A percentile compares a stretch with the other conserved stretches of the same genome.
phyloP scores from a whole-genome alignment of 208 protist genomes.

The Acanthamoeba healyi region DNA sequence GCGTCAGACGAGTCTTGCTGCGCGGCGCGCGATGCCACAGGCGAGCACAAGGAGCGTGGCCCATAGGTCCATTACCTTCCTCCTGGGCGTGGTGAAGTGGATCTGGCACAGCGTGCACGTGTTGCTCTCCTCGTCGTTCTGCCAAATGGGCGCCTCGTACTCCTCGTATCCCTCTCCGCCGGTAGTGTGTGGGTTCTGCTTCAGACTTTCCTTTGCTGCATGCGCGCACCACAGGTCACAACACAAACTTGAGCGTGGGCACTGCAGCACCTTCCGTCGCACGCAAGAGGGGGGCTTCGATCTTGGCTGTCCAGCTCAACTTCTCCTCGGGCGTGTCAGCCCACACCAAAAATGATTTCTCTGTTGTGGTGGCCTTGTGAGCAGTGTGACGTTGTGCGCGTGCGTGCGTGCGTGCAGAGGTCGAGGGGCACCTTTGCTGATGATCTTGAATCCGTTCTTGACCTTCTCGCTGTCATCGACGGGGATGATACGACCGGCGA shows the following conservation, averaged over 20 bases:
- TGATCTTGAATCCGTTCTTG: conserved; percentile 67
- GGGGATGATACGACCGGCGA: conserved; percentile 31
- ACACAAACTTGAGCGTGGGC: background rate
- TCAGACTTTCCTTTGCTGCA: conserved; percentile 58
- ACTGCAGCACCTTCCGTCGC: no score
- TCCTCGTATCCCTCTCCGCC: conserved; percentile 67
- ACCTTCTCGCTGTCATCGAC: conserved; percentile 48
- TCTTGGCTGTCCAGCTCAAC: conserved; percentile 44
- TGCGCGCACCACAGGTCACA: no score
- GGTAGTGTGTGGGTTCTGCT: conserved; percentile 48
- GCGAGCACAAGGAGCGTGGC: background rate
- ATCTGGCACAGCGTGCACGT: conserved; percentile 50
- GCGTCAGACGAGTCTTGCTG: no score
- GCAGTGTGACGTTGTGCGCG: background rate
- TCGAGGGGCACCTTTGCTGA: conserved; percentile 64
- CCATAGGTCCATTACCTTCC: background rate
- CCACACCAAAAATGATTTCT: conserved; percentile 75
- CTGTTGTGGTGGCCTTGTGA: background rate
- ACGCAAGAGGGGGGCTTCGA: no score
- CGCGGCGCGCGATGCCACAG: background rate
- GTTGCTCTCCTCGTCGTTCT: conserved; percentile 48
- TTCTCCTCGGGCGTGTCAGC: conserved; percentile 69
- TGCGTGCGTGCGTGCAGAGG: no score
- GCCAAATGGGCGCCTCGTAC: conserved; percentile 70
- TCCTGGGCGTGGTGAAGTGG: conserved; percentile 37